Evolutionary conservation across 2,329 filamentous ascomycete genomes (phyloP).

Genomic region (Colletotrichum godetiae): DNA sequence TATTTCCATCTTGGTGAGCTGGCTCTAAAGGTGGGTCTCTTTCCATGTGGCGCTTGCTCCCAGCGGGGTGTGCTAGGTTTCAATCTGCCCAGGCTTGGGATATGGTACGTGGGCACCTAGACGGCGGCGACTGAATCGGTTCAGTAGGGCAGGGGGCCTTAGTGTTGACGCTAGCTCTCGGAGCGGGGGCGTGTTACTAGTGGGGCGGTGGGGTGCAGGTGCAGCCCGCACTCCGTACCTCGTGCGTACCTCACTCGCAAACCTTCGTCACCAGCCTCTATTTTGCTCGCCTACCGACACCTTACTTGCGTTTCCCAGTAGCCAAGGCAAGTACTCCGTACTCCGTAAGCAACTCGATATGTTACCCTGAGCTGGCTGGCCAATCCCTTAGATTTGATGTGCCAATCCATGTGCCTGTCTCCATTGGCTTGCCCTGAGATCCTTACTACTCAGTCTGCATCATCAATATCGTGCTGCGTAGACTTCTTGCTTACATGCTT

Average conservation of each 20-base stretch:
- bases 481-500: too few species aligned
- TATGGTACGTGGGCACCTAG: conserved; percentile 3
- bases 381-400: not conserved
- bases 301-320: not conserved
- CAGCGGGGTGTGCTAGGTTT: conserved; percentile 26
- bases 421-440: not conserved
- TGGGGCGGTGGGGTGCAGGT: not conserved
- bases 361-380: not conserved
- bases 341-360: not conserved
- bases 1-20: conserved; percentile 10
- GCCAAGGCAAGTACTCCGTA: too few species aligned
- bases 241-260: not conserved
- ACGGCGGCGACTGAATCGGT: conserved; percentile 26
- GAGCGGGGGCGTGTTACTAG: conserved; percentile 7
- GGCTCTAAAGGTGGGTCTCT: conserved; percentile 9
- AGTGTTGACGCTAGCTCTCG: conserved; percentile 9
- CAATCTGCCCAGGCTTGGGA: conserved; percentile 13
- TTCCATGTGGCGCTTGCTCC: conserved; percentile 31
- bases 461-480: too few species aligned
- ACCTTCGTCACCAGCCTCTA: not conserved
- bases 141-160: conserved; percentile 6
- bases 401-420: not conserved
- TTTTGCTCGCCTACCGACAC: not conserved
- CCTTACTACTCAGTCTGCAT: too few species aligned
- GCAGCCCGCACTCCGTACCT: not conserved